Evolutionary conservation across 805 yeast species (phyloP), one percentile per base, ranked within the genome.

Genomic region (Metschnikowia gruessii): DNA sequence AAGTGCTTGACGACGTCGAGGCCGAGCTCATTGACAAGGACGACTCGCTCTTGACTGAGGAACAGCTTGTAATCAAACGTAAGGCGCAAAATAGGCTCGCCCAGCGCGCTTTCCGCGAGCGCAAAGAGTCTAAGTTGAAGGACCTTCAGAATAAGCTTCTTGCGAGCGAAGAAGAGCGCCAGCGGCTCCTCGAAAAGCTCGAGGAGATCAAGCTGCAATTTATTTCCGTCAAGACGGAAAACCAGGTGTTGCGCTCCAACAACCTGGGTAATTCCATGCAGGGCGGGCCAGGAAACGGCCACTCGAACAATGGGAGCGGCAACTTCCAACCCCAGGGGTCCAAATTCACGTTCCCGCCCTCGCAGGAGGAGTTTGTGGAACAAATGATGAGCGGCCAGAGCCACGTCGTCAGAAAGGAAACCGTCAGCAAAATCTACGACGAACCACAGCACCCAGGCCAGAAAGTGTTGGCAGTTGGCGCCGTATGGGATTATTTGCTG

Each of bases 21-120:
- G 66, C 70, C 28, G 56, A 60, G 32, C 57, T 70, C 30, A 61
- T 71, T 33, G 57, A 68, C 18, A 59, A 51, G 46, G 76, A 70
- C 50, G 76, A 70, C 45, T 55, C 69, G 4, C 66, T 66, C 34
- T 57, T 72, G 37, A 61, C 59, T 10, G 75, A 70, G 45, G 66
- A 63, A 17, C 72, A 81, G 49, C 56, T 79, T 5, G 74, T 74
- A 16, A 68, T 75, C 52, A 81, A 80, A 61, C 76, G 87, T 43
- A 85, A 82, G 59, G 89, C 88, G 2, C 94, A 85, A 61, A 87
- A 87, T 60, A 72, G 95, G 57, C 91, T 91, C 10, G 95, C 95
- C 1, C 96, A 88, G 66, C 72, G 90, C 54, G 95, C 95, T 2
- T 88, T 86, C 64, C 71, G 95, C 50, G 91, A 87, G 63, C 79